Evolutionary conservation across 345 rosid species (phyloP), one percentile per base, ranked within the genome.

Genomic region (Moringa oleifera): DNA sequence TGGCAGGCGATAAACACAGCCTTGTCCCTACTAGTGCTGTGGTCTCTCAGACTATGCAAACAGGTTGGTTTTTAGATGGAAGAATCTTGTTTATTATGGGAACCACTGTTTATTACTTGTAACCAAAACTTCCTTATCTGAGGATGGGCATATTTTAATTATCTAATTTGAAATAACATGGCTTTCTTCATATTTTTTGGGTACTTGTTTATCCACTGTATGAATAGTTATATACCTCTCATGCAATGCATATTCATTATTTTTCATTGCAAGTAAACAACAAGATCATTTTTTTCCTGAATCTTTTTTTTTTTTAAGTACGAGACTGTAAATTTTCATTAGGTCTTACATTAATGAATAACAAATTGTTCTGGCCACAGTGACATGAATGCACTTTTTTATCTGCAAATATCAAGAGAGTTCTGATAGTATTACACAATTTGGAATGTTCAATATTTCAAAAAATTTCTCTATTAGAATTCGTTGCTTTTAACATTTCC

Each of bases 41-140:
- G 73, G 73, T 65, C 56, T 75, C 76, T 49, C 86, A 73, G 28
- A 58, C 77, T 59, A 63, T 64, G 59, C 85, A 70, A 71, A 73
- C 84, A 77, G 95, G 96, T 89, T 67, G 36, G 69, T 23, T 79
- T 78, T 64, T 36, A 54, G 56, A 61, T 61, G 25, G 55, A 71
- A 57, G 55, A 45, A 24, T 68, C 60, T 64, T 52, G 12, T 16
- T 41, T 41, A 4, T 16, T 16, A 9, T 41, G 12, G 47, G 17
- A 41, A 41, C 12, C 1, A 7, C 16, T 15, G 47, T 5, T 4
- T 33, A 4, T 33, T 7, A 41, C 13, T 7, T 41, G 47, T 41
- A 9, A 41, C 13, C 47, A 5, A 41, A 33, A 41, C 1, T 41
- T 41, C 12, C 17, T 41, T 9, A 1, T 11, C 47, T 4, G 47